Evolutionary conservation across 768 basidiomycete genomes (phyloP), one percentile per base, ranked within the genome.

Genomic region (Pleurotus citrinopileatus): DNA sequence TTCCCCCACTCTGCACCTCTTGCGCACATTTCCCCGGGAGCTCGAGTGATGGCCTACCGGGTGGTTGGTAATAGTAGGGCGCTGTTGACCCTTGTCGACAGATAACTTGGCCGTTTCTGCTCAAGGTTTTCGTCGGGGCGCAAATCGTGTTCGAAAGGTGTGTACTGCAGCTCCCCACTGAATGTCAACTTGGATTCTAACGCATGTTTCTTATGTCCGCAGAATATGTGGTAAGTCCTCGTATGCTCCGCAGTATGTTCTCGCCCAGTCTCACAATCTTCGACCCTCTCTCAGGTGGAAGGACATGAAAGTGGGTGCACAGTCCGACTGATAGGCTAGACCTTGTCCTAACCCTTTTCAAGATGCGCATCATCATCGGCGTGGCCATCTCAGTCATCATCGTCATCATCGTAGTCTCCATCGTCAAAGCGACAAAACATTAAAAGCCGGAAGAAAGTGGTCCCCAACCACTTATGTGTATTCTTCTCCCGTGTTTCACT

Each of bases 351-450:
- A 40, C 10, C 38, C 8, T 19, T 29, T 20, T 8, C 25, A 55
- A 95, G 91, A 97, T 97, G 96, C 86, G 94, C 72, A 86, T 98
- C 71, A 94, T 98, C 71, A 97, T 99, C 63, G 91, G 87, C 54
- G 78, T 89, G 42, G 93, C 90, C 52, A 87, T 99, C 63, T 81
- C 81, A 45, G 83, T 99, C 54, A 90, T 99, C 67, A 81, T 98
- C 61, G 78, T 95, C 69, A 94, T 99, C 75, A 96, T 99, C 67
- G 87, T 98, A 61, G 92, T 98, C 51, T 91, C 91, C 26, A 86
- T 98, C 64, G 90, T 97, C 66, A 94, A 92, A 75, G 83, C 93
- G 67, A 89, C 87, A 60, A 68, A 82, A 55, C 71, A 82, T 45
- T 75, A 74, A 65, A 45, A 45, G 13, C 10, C 38, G n/a, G 38